Percentiles rank a stretch among this genome's conserved stretches.
Evolutionary conservation across 1,284 basidiomycete genomes (phyloP).

Genomic region (Rhodotorula sp.): DNA sequence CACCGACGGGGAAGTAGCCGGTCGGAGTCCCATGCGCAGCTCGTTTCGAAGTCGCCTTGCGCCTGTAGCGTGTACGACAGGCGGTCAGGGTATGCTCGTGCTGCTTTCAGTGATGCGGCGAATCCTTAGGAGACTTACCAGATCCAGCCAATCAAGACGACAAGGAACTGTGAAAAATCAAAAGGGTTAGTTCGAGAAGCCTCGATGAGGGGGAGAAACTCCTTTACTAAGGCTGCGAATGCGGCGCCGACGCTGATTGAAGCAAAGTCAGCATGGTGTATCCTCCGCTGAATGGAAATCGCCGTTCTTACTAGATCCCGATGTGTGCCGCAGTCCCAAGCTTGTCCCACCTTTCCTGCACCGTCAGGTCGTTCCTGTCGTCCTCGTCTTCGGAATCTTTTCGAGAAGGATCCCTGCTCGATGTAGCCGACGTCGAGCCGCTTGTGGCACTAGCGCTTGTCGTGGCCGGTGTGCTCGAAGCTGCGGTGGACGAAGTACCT

Average conservation of each 20-base stretch:
- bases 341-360: conserved; percentile 20
- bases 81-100: not conserved
- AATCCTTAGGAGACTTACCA: not conserved
- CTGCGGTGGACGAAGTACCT: not conserved
- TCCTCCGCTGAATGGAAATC: no score
- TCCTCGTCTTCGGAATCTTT: not conserved
- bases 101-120: not conserved
- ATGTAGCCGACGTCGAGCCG: not conserved
- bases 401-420: not conserved
- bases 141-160: conserved; percentile 24
- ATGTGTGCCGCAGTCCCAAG: conserved; percentile 10
- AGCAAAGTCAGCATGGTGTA: not conserved
- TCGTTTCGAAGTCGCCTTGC: conserved; percentile 8
- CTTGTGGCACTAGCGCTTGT: not conserved
- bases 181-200: not conserved
- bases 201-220: no score
- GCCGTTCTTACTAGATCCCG: conserved; percentile 11
- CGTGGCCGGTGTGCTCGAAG: not conserved
- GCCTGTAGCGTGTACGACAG: not conserved
- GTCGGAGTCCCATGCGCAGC: not conserved
- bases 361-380: not conserved
- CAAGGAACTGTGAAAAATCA: conserved; percentile 8
- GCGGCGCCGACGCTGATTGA: not conserved
- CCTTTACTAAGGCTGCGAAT: not conserved
- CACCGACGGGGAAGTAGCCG: conserved; percentile 1